Base-by-base conservation (phyloP, 805 yeast species). In the Wickerhamiella nectarea region DNA sequence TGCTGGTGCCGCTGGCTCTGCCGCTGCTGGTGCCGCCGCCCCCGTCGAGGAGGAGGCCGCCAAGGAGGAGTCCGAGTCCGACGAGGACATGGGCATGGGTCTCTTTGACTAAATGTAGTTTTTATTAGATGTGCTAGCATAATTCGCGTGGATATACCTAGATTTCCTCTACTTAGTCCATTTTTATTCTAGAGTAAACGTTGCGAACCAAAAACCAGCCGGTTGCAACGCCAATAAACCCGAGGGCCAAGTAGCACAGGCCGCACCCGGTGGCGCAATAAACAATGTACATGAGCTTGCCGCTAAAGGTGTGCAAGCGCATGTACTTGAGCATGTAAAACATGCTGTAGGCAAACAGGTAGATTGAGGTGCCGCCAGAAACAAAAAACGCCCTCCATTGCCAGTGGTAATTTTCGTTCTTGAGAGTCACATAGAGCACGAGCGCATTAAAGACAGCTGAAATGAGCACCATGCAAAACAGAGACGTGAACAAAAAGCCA, bases 351-450 rank as follows among this genome's bases (percentile, higher is more conserved):
- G 84, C 52, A 63, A 86, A 84, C 34, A 87, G 79, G 60, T 89
- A 91, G 43, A 79, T 52, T 0, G 94, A 72, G 59, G 94, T 80
- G 25, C 96, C 93, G 35, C 95, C 96, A 21, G 94, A 83, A 47
- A 85, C 73, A 55, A 80, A 74, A 53, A 83, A 64, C 3, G 94
- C 75, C 61, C 87, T 77, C 98, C 98, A 91, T 59, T 89, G 96
- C 98, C 98, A 91, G 61, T 78, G 76, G 69, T 93, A 87, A 62
- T 91, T 84, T 60, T 91, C 98, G 41, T 84, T 68, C 58, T 94
- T 84, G 51, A 91, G 70, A 3, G 85, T 73, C 67, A 83, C 80
- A 62, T 91, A 91, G 21, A 80, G 75, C 61, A 85, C 72, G 56
- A 89, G 68, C 18, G 86, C 67, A 0, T 95, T 79, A 24, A 86